Conservation (phyloP, 805 yeast species). For the Saturnispora diversa region DNA sequence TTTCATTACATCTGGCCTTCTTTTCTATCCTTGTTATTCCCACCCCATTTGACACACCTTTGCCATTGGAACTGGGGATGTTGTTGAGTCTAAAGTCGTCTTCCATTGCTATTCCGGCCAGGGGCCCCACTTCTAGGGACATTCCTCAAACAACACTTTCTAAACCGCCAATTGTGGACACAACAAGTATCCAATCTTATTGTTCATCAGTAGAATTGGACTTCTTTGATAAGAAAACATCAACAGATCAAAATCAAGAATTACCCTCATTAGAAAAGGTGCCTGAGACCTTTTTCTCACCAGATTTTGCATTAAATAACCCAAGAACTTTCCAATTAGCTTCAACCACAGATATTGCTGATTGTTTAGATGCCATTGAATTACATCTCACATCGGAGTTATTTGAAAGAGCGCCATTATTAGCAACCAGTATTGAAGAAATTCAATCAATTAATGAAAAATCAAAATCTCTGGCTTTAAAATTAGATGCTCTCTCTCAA, state of each 20-base stretch:
- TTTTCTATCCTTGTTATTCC: neutral
- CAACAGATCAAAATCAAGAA: no score
- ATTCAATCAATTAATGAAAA: slow-evolving; percentile 54
- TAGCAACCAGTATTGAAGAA: slow-evolving; percentile 78
- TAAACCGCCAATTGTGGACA: slow-evolving; percentile 39
- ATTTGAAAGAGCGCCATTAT: slow-evolving; percentile 73
- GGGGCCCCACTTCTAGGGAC: slow-evolving; percentile 69
- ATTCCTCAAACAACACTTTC: slow-evolving; percentile 74
- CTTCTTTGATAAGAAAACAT: slow-evolving; percentile 38
- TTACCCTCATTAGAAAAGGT: slow-evolving; percentile 36
- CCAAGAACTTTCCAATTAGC: slow-evolving; percentile 77
- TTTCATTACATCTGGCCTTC: no score
- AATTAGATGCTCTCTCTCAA: slow-evolving; percentile 38
- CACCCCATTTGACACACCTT: neutral
- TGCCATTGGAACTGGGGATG: no score
- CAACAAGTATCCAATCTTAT: slow-evolving; percentile 38
- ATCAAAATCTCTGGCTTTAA: slow-evolving; percentile 43
- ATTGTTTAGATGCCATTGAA: slow-evolving; percentile 81
- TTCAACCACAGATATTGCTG: slow-evolving; percentile 64
- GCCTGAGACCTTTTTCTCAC: slow-evolving; percentile 62
- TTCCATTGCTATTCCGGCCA: slow-evolving; percentile 40
- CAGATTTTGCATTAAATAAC: slow-evolving; percentile 74
- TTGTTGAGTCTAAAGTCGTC: slow-evolving; percentile 26
- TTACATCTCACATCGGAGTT: slow-evolving; percentile 73
- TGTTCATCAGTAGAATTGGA: slow-evolving; percentile 36